phyloP scores from a whole-genome alignment of 1,284 basidiomycete species.

The Amylostereum chailletii region DNA sequence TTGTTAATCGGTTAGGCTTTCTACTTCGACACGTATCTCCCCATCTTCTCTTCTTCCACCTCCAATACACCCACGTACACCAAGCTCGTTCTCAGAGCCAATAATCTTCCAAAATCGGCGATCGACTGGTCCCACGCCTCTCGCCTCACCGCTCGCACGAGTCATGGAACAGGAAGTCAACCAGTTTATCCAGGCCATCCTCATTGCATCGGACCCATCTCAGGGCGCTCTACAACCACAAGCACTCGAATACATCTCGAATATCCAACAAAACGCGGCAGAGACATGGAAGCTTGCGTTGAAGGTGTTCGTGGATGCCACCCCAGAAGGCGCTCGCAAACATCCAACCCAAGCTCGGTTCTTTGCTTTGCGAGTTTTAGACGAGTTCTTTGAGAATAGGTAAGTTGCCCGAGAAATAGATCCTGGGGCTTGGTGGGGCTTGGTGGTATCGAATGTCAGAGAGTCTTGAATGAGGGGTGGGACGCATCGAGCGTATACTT shows the following conservation, averaged over 20 bases:
- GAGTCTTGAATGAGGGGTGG: background rate
- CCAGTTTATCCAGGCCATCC: constrained; percentile 75
- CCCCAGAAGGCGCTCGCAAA: constrained; percentile 49
- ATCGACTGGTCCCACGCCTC: too few relatives aligned
- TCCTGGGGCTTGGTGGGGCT: too few relatives aligned
- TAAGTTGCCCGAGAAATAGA: constrained; percentile 29
- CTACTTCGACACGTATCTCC: constrained; percentile 2
- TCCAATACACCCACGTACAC: background rate
- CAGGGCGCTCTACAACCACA: constrained; percentile 65
- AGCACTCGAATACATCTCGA: constrained; percentile 74
- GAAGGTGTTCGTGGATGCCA: constrained; percentile 60
- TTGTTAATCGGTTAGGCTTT: background rate
- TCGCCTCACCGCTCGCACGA: background rate
- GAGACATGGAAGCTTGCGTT: constrained; percentile 77
- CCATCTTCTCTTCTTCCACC: constrained; percentile 5
- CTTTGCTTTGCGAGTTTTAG: constrained; percentile 79
- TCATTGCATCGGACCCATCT: constrained; percentile 74
- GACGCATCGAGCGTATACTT: background rate
- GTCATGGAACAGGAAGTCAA: constrained; percentile 66
- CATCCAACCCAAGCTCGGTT: constrained; percentile 73
- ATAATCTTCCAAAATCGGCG: too few relatives aligned
- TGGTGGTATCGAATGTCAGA: too few relatives aligned
- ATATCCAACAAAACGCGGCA: constrained; percentile 65
- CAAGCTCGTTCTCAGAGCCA: too few relatives aligned
- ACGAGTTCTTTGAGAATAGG: constrained; percentile 82